These are phyloP conservation scores for Tuber aestivum DNA, from an alignment of 495 filamentous ascomycete species.

Conservation along the genomic window DNA sequence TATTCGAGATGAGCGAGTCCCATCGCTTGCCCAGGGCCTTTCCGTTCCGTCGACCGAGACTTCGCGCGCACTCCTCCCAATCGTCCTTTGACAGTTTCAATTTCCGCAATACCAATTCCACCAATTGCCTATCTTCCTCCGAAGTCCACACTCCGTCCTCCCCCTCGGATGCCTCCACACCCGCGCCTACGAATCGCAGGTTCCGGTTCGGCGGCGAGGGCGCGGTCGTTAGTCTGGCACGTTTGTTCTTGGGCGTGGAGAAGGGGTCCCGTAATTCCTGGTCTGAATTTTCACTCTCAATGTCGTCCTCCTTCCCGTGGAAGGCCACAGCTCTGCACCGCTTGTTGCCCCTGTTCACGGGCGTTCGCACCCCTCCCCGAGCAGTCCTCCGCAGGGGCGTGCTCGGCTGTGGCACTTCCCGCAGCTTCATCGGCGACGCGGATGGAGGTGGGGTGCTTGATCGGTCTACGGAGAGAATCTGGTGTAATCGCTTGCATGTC, in stretches of 20 bases:
- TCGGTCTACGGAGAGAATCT: conserved; percentile 37
- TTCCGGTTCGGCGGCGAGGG: conserved; percentile 39
- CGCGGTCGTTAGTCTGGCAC: conserved; percentile 34
- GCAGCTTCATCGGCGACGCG: conserved; percentile 22
- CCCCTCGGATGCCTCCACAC: conserved; percentile 45
- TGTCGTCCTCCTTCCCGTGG: conserved; percentile 13
- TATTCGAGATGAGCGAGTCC: conserved; percentile 46
- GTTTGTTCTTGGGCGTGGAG: conserved; percentile 37
- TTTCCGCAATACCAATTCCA: conserved; percentile 70
- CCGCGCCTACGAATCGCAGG: conserved; percentile 41
- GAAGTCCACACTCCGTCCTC: conserved; percentile 56
- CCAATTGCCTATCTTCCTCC: conserved; percentile 64
- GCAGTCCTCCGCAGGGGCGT: conserved; percentile 27
- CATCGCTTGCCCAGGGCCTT: conserved; percentile 62
- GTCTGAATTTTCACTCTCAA: conserved; percentile 41
- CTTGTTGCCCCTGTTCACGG: conserved; percentile 32
- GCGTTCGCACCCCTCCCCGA: conserved; percentile 11
- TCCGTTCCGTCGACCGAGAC: conserved; percentile 58
- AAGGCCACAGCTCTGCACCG: conserved; percentile 35
- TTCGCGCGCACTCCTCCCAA: conserved; percentile 72
- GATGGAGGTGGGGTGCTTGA: conserved; percentile 29
- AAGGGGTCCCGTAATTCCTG: conserved; percentile 39
- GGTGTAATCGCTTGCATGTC: conserved; percentile 40
- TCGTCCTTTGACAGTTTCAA: conserved; percentile 64
- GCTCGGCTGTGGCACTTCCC: conserved; percentile 24